Conservation (phyloP, 2,329 filamentous ascomycete species). For the Alternaria viburni region DNA sequence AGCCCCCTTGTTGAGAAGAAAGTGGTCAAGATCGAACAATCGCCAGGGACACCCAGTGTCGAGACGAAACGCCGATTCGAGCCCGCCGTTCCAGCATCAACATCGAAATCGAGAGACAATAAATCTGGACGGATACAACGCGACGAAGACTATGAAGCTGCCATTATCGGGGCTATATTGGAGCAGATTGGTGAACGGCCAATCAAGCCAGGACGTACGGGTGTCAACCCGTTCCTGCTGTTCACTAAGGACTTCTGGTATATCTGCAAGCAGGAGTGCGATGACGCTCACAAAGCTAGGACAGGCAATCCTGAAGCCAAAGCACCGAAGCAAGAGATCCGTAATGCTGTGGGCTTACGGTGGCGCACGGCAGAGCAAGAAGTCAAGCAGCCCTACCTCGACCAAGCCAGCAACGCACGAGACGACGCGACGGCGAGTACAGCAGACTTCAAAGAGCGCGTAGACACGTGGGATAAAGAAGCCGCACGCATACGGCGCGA, state of each 20-base stretch:
- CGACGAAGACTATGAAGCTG: conserved; percentile 61
- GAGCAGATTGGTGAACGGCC: conserved; percentile 76
- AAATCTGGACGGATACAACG: conserved; percentile 34
- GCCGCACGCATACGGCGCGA: conserved; percentile 58
- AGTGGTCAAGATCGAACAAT: conserved; percentile 39
- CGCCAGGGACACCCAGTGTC: conserved; percentile 13
- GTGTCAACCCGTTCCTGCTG: conserved; percentile 85
- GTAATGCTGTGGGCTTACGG: conserved; percentile 84
- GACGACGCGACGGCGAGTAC: conserved; percentile 65
- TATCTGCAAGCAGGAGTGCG: conserved; percentile 68
- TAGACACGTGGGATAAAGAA: conserved; percentile 74
- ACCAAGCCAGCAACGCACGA: conserved; percentile 75
- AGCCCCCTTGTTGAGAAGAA: conserved; percentile 76
- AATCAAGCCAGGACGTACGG: conserved; percentile 72
- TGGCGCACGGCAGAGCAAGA: conserved; percentile 81
- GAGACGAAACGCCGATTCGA: conserved; percentile 35
- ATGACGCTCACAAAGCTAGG: conserved; percentile 68
- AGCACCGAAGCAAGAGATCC: conserved; percentile 73
- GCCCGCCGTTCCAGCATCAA: conserved; percentile 16
- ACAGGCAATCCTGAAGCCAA: conserved; percentile 73
- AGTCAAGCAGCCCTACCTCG: conserved; percentile 77
- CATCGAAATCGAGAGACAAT: conserved; percentile 11
- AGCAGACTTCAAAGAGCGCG: conserved; percentile 65
- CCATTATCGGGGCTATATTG: conserved; percentile 63
- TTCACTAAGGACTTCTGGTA: conserved; percentile 81